Evolutionary conservation across 352 stramenopile genomes (phyloP).

Genomic region (Pythium utonaiense): DNA sequence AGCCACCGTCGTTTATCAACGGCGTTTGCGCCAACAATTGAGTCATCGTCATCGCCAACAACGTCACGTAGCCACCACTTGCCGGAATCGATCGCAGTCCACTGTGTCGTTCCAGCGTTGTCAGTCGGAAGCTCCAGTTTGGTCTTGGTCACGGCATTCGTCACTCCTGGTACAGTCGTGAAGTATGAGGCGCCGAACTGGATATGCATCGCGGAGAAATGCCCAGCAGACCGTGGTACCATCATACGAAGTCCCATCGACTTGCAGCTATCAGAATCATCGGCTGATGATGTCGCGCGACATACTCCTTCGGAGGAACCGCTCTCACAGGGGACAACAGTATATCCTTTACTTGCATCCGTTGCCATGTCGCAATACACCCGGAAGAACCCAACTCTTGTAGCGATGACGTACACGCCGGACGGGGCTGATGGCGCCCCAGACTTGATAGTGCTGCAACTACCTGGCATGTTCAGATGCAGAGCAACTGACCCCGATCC

Average conservation of each 20-base stretch:
- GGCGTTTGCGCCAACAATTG: slow-evolving; percentile 13
- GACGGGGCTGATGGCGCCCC: slow-evolving; percentile 28
- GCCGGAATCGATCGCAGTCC: slow-evolving; percentile 41
- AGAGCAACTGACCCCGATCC: slow-evolving; percentile 24
- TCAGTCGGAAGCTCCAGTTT: slow-evolving; percentile 39
- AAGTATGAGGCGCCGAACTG: slow-evolving; percentile 53
- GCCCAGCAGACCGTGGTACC: slow-evolving; percentile 42
- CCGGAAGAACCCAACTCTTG: slow-evolving; percentile 31
- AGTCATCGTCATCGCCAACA: slow-evolving; percentile 30
- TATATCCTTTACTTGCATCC: slow-evolving; percentile 52
- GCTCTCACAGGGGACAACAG: slow-evolving; percentile 41
- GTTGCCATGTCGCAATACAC: slow-evolving; percentile 56
- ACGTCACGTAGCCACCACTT: slow-evolving; percentile 66
- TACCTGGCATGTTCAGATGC: slow-evolving; percentile 54
- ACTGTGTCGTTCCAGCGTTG: slow-evolving; percentile 40
- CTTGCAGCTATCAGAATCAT: slow-evolving; percentile 50
- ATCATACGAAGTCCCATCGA: slow-evolving; percentile 42
- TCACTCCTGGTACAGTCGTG: slow-evolving; percentile 42
- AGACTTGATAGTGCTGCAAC: slow-evolving; percentile 50
- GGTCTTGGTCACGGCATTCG: slow-evolving; percentile 37
- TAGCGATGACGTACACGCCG: slow-evolving; percentile 45
- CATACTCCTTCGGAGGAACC: slow-evolving; percentile 34
- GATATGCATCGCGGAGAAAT: slow-evolving; percentile 42
- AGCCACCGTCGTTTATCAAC: slow-evolving; percentile 41
- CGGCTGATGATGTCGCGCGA: slow-evolving; percentile 26